Evolutionary conservation across 371 early-diverging fungal genomes (phyloP).

Genomic region (Synchytrium microbalum): DNA sequence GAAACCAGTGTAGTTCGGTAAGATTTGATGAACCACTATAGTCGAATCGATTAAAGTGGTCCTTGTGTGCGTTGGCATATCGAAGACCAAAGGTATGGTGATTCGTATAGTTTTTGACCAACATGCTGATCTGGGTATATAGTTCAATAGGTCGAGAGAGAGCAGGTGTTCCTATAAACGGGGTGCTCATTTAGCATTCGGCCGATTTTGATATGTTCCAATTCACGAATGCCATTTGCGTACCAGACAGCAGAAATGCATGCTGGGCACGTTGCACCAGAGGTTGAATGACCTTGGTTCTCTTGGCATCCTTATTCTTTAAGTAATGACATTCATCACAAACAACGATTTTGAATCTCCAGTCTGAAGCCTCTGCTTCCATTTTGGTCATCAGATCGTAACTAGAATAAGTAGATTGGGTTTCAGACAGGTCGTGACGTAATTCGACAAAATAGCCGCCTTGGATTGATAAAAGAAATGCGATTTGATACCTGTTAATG

Average conservation of each 20-base stretch:
- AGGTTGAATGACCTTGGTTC: constrained; percentile 41
- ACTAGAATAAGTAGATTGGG: constrained; percentile 13
- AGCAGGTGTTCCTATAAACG: constrained; percentile 47
- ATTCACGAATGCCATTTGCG: neutral
- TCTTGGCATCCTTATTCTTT: constrained; percentile 39
- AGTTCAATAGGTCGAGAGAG: constrained; percentile 55
- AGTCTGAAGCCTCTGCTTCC: neutral
- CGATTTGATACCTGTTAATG: constrained; percentile 28
- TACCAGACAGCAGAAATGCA: constrained; percentile 35
- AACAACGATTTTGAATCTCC: constrained; percentile 13
- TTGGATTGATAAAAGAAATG: neutral
- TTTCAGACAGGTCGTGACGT: neutral
- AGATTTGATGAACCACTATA: constrained; percentile 27
- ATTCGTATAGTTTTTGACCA: constrained; percentile 10
- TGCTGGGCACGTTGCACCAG: constrained; percentile 34
- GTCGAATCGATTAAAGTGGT: neutral
- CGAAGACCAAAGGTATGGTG: neutral
- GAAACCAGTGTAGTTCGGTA: constrained; percentile 44
- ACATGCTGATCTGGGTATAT: constrained; percentile 43
- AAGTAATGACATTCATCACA: constrained; percentile 51
- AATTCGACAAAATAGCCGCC: too few relatives aligned
- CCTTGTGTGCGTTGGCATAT: neutral
- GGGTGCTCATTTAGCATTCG: neutral
- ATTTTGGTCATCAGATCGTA: constrained; percentile 17
- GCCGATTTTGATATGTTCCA: neutral